phyloP scores from a whole-genome alignment of 345 rosid genomes.

The Adansonia digitata region DNA sequence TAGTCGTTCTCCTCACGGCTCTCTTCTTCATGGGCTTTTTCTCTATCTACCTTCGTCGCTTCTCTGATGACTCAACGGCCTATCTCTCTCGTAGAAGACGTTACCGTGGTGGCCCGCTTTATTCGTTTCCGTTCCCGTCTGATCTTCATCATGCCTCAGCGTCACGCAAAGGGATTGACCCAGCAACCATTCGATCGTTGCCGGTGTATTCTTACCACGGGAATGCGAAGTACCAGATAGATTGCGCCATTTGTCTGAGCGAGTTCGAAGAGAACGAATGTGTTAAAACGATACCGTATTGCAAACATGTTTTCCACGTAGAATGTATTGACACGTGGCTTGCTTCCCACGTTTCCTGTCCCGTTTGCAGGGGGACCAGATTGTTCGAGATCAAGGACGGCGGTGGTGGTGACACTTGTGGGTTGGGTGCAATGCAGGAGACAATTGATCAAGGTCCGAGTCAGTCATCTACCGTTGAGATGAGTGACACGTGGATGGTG shows the following conservation, averaged over 20 bases:
- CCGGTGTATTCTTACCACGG: conserved; percentile 42
- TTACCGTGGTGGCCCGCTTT: neutral
- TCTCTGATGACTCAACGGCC: conserved; percentile 18
- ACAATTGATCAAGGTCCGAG: neutral
- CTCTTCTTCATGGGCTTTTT: conserved; percentile 59
- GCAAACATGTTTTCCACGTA: conserved; percentile 53
- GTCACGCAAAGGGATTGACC: conserved; percentile 31
- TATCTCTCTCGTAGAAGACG: conserved; percentile 12
- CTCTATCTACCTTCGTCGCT: conserved; percentile 48
- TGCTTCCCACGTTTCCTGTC: conserved; percentile 39
- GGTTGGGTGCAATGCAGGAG: neutral
- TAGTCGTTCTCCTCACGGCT: conserved; percentile 40
- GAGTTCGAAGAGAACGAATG: conserved; percentile 46
- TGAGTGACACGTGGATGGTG: conserved; percentile 7
- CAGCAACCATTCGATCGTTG: conserved; percentile 32
- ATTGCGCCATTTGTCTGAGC: conserved; percentile 57
- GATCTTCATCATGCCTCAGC: neutral
- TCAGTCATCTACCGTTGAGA: neutral
- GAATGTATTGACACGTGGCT: conserved; percentile 59
- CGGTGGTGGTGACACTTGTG: neutral
- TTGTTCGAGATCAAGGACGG: conserved; percentile 21
- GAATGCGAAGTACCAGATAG: conserved; percentile 35
- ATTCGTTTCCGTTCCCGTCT: neutral
- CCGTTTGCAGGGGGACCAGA: conserved; percentile 52
- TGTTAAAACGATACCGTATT: conserved; percentile 40